phyloP scores from a whole-genome alignment of 177 flowering plant genomes.

The Vitis hybrid region DNA sequence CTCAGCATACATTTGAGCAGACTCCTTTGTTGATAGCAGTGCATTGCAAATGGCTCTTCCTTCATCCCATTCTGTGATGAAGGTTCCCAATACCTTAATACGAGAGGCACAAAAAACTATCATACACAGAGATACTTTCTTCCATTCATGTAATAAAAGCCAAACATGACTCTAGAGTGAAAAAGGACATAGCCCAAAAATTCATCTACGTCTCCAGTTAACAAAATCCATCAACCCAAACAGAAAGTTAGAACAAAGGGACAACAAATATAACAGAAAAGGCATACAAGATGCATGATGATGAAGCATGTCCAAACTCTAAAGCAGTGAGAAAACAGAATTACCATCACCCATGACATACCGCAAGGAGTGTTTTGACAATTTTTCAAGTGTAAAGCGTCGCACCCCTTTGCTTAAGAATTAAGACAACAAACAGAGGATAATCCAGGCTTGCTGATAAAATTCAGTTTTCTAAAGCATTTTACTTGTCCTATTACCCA shows the following conservation, averaged over 20 bases:
- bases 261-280: background rate
- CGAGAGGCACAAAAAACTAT: slow-evolving; percentile 4
- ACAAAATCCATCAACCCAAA: background rate
- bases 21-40: slow-evolving; percentile 64
- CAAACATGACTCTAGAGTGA: background rate
- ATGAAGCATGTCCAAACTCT: background rate
- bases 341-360: background rate
- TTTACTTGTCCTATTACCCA: too few relatives aligned
- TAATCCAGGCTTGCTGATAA: too few relatives aligned
- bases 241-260: background rate
- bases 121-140: background rate
- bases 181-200: background rate
- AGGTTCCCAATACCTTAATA: slow-evolving; percentile 80
- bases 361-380: background rate
- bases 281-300: too few relatives aligned
- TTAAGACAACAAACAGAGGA: too few relatives aligned
- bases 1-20: slow-evolving; percentile 83
- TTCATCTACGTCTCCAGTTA: too few relatives aligned
- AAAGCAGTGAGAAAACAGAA: background rate
- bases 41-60: slow-evolving; percentile 48
- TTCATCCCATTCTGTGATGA: slow-evolving; percentile 88
- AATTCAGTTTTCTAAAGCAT: too few relatives aligned
- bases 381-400: too few relatives aligned
- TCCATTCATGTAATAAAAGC: background rate
- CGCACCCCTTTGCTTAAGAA: too few relatives aligned